Percentiles rank a stretch among this genome's conserved stretches.
Evolutionary conservation across 441 rosid species (phyloP).

Genomic region (Sinapis alba): DNA sequence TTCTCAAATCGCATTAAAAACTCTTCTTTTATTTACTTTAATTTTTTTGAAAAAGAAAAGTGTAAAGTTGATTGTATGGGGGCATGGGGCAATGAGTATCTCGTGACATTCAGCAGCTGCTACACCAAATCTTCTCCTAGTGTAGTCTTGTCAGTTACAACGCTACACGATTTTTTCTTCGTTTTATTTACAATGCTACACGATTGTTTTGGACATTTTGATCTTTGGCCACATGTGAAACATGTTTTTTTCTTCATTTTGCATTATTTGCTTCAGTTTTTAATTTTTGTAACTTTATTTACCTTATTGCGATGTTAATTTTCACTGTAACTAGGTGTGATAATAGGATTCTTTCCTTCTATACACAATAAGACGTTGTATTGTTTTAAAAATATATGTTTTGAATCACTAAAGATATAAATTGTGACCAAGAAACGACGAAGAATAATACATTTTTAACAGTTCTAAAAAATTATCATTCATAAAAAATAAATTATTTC

Average conservation of each 20-base stretch:
- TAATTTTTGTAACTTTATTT: too few species aligned
- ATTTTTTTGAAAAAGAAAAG: not conserved
- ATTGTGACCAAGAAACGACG: too few species aligned
- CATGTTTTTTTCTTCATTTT: not conserved
- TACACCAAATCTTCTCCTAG: not conserved
- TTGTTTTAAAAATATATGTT: too few species aligned
- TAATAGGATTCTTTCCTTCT: too few species aligned
- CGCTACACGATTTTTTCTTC: constrained; percentile 12
- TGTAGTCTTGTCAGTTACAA: not conserved
- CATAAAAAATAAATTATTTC: too few species aligned
- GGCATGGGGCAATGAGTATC: constrained; percentile 1
- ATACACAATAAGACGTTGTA: not conserved
- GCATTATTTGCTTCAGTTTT: not conserved
- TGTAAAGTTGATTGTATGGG: not conserved
- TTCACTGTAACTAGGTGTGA: not conserved
- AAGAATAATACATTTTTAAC: too few species aligned
- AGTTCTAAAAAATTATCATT: too few species aligned
- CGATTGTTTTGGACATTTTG: constrained; percentile 4
- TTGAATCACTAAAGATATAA: too few species aligned
- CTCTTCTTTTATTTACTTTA: not conserved
- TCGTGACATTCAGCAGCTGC: not conserved
- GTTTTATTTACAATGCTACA: not conserved
- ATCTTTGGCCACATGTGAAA: not conserved
- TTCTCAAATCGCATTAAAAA: not conserved
- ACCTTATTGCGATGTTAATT: not conserved